A percentile compares a stretch with the other conserved stretches of the same genome.
Conservation (phyloP, 2,329 filamentous ascomycete species). For the Penicillium sp. region DNA sequence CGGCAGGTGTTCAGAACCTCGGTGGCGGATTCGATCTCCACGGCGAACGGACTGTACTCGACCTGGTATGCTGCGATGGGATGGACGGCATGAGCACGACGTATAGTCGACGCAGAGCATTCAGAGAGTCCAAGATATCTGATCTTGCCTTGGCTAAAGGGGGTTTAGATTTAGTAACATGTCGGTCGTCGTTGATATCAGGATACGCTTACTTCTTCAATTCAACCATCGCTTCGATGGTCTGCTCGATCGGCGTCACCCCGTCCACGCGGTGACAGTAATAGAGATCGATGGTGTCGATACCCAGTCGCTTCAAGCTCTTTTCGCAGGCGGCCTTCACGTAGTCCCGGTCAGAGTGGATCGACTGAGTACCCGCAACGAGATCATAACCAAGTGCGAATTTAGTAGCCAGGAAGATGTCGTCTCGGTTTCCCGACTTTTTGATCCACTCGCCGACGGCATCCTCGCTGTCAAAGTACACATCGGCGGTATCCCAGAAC, state of each 20-base stretch:
- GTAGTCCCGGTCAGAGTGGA: conserved; percentile 41
- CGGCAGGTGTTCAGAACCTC: conserved; percentile 45
- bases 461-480: conserved; percentile 32
- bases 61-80: conserved; percentile 51
- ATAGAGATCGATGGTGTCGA: conserved; percentile 45
- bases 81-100: conserved; percentile 47
- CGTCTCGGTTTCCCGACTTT: conserved; percentile 35
- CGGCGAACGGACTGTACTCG: conserved; percentile 48
- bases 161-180: neutral
- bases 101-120: conserved; percentile 46
- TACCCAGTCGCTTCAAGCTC: conserved; percentile 39
- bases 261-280: conserved; percentile 48
- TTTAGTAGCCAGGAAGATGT: conserved; percentile 45
- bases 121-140: conserved; percentile 50
- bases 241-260: conserved; percentile 48
- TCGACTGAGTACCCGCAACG: neutral
- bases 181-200: neutral
- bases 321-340: conserved; percentile 36
- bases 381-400: conserved; percentile 29
- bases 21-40: conserved; percentile 46
- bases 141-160: conserved; percentile 49
- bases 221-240: conserved; percentile 46
- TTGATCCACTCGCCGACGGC: conserved; percentile 41
- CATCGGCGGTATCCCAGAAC: conserved; percentile 35
- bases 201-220: conserved; percentile 37